Base-by-base conservation (phyloP, 306 rosid genomes). In the Myrica gale region DNA sequence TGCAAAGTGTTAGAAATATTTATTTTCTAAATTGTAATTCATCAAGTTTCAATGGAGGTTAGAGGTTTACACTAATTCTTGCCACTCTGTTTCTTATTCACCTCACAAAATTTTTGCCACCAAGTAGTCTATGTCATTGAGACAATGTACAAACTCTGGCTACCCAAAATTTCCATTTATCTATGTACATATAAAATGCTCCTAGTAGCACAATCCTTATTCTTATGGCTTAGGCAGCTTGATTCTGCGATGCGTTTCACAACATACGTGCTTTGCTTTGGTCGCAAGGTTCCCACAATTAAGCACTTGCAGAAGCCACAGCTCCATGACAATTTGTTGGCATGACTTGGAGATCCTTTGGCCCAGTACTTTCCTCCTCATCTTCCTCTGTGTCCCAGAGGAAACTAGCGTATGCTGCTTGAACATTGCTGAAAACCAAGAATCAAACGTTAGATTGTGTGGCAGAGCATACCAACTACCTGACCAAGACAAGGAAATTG, bases 351-450 rank as follows among this genome's bases (percentile, higher is more conserved):
- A 50, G 66, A 62, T 76, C 77, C 52, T 82, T 65, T 8, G 19
- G 45, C 23, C 21, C 52, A 12, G 42, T 39, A 16, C 47, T 72
- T 17, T 66, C 82, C 21, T 85, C 88, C 0, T 79, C 87, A 0
- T 80, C 84, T 7, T 85, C 96, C 83, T 92, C 97, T 4, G 86
- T 73, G 68, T 90, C 88, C 99, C 97, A 95, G 39, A 95, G 96
- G 78, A 95, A 95, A 60, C 84, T 75, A 32, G 99, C 99, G 72
- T 95, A 89, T 42, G 96, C 91, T 0, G 97, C 99, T 4, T 92
- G 96, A 67, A 92, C 96, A 74, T 89, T 84, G 79, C 99, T 95
- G 97, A 56, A 69, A 87, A 73, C 51, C 58, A 58, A 63, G 61
- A 68, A 69, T 19, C 65, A 8, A 43, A 52, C 52, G 45, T 82